A percentile compares a stretch with the other conserved stretches of the same genome.
phyloP scores from a whole-genome alignment of 495 filamentous ascomycete species.

The Daldinia bambusicola region DNA sequence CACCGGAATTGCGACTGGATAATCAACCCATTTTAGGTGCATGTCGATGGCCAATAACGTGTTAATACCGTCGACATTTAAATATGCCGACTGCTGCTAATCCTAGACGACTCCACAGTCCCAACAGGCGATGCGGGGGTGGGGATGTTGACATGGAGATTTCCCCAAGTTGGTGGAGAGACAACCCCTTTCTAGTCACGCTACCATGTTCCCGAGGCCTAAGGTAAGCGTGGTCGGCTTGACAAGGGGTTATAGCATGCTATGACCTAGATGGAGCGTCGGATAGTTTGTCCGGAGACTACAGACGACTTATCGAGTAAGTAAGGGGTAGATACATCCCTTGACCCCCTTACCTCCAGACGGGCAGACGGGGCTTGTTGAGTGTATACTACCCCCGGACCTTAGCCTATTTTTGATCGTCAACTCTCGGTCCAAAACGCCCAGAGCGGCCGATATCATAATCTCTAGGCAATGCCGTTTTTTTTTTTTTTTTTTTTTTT shows the following conservation, averaged over 20 bases:
- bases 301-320: constrained; percentile 21
- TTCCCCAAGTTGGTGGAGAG: constrained; percentile 14
- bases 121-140: constrained; percentile 32
- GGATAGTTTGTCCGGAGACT: constrained; percentile 32
- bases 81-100: constrained; percentile 37
- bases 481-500: constrained; percentile 5
- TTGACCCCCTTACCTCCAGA: not conserved
- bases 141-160: constrained; percentile 32
- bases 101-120: constrained; percentile 24
- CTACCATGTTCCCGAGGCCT: constrained; percentile 19
- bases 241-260: constrained; percentile 8
- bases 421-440: constrained; percentile 35
- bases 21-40: constrained; percentile 26
- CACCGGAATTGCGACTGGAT: constrained; percentile 27
- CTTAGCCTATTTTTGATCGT: constrained; percentile 39
- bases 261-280: constrained; percentile 19
- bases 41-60: constrained; percentile 27
- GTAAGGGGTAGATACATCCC: not conserved
- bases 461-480: constrained; percentile 25
- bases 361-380: not conserved
- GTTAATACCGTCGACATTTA: constrained; percentile 26
- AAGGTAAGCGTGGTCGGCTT: constrained; percentile 22
- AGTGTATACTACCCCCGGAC: constrained; percentile 6
- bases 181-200: constrained; percentile 13
- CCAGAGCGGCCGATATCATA: constrained; percentile 33